These are phyloP conservation scores for Usnea hakonensis DNA, from an alignment of 495 filamentous ascomycete species.

Conservation along the genomic window DNA sequence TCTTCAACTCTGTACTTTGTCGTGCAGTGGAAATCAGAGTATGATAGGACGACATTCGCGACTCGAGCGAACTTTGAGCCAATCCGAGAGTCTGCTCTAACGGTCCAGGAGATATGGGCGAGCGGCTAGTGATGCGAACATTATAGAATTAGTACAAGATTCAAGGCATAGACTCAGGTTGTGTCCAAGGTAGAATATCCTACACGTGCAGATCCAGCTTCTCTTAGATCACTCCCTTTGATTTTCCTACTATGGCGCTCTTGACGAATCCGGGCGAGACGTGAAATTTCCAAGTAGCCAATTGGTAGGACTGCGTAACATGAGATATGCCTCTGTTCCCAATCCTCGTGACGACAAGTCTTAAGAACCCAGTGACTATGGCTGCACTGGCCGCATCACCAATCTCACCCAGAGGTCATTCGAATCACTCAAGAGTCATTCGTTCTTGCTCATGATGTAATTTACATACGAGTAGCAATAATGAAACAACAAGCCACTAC, in stretches of 20 bases:
- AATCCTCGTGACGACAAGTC: slow-evolving; percentile 27
- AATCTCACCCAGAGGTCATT: slow-evolving; percentile 60
- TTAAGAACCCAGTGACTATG: slow-evolving; percentile 29
- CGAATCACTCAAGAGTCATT: too few relatives aligned
- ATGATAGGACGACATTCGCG: not conserved
- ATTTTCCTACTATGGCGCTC: not conserved
- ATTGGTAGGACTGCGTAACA: not conserved
- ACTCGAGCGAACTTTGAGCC: not conserved
- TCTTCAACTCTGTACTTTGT: not conserved
- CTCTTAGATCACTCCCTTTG: not conserved
- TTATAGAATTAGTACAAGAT: not conserved
- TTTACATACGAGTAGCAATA: too few relatives aligned
- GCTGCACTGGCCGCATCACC: slow-evolving; percentile 54
- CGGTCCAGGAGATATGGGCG: too few relatives aligned
- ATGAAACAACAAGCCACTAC: too few relatives aligned
- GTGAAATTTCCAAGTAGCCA: not conserved
- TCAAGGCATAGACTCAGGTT: not conserved
- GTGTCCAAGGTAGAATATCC: too few relatives aligned
- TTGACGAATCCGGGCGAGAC: not conserved
- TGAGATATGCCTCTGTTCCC: not conserved
- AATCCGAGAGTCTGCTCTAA: not conserved
- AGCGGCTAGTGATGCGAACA: too few relatives aligned
- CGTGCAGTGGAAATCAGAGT: not conserved
- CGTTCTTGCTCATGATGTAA: too few relatives aligned
- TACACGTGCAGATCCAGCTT: not conserved